Evolutionary conservation across 2,329 filamentous ascomycete genomes (phyloP).

Genomic region (Microdochium nivale): DNA sequence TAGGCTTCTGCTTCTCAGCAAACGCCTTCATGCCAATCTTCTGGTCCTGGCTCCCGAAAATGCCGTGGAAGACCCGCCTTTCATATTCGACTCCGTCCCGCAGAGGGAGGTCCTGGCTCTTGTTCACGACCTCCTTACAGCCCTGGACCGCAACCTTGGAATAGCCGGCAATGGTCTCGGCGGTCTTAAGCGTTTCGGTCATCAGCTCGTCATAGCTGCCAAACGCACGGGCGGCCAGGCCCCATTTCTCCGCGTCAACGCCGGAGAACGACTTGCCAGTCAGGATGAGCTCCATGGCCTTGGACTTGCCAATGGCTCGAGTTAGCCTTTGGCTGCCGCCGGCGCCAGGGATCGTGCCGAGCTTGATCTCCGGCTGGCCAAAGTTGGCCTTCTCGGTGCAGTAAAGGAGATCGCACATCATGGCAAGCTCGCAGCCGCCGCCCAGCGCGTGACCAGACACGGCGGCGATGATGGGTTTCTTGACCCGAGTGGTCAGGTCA

Average conservation of each 20-base stretch:
- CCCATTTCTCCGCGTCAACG: slow-evolving; percentile 80
- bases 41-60: slow-evolving; percentile 94
- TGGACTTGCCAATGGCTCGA: slow-evolving; percentile 71
- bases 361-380: slow-evolving; percentile 93
- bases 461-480: slow-evolving; percentile 90
- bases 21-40: slow-evolving; percentile 97
- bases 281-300: slow-evolving; percentile 85
- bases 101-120: slow-evolving; percentile 86
- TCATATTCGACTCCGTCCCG: slow-evolving; percentile 93
- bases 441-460: slow-evolving; percentile 93
- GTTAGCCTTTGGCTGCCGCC: slow-evolving; percentile 88
- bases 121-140: slow-evolving; percentile 97
- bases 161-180: slow-evolving; percentile 82
- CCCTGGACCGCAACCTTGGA: slow-evolving; percentile 82
- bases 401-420: slow-evolving; percentile 97
- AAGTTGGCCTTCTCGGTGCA: slow-evolving; percentile 81
- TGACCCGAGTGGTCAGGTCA: slow-evolving; percentile 69
- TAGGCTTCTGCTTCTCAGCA: slow-evolving; percentile 85
- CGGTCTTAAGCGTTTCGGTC: slow-evolving; percentile 71
- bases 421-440: slow-evolving; percentile 89
- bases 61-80: slow-evolving; percentile 80
- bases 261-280: slow-evolving; percentile 81
- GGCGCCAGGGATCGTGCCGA: slow-evolving; percentile 85
- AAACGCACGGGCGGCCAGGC: slow-evolving; percentile 77
- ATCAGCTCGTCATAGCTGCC: slow-evolving; percentile 74